phyloP scores from a whole-genome alignment of 371 early-diverging fungal genomes.

The Smittium mucronatum region DNA sequence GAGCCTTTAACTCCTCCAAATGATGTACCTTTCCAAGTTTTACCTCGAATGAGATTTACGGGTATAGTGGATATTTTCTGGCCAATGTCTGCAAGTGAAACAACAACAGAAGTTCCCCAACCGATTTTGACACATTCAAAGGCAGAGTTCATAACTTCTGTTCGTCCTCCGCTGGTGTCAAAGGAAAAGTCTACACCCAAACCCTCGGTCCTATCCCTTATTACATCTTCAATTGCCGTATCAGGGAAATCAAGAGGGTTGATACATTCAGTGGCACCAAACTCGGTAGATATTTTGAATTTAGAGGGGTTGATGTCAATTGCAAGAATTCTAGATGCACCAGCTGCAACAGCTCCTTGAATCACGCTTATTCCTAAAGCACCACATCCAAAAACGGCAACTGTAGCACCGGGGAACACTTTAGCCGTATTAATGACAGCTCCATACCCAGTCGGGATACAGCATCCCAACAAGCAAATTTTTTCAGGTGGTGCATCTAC shows the following conservation, averaged over 20 bases:
- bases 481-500: conserved; percentile 66
- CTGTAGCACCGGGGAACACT: conserved; percentile 57
- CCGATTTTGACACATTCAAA: conserved; percentile 88
- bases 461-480: conserved; percentile 86
- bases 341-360: conserved; percentile 64
- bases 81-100: conserved; percentile 87
- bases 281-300: conserved; percentile 49
- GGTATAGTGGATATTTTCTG: conserved; percentile 86
- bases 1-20: conserved; percentile 94
- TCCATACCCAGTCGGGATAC: conserved; percentile 93
- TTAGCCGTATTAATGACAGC: conserved; percentile 88
- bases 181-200: conserved; percentile 86
- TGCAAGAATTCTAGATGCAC: conserved; percentile 77
- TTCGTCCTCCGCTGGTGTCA: conserved; percentile 83
- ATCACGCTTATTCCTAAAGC: conserved; percentile 85
- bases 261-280: conserved; percentile 86
- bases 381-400: conserved; percentile 91
- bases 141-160: conserved; percentile 85
- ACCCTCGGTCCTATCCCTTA: conserved; percentile 84
- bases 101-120: conserved; percentile 75
- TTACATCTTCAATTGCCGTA: conserved; percentile 63
- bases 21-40: conserved; percentile 89
- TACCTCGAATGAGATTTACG: conserved; percentile 86
- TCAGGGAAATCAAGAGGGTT: conserved; percentile 70
- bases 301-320: conserved; percentile 79